phyloP scores from a whole-genome alignment of 2,329 filamentous ascomycete species.

The Metarhizium album region DNA sequence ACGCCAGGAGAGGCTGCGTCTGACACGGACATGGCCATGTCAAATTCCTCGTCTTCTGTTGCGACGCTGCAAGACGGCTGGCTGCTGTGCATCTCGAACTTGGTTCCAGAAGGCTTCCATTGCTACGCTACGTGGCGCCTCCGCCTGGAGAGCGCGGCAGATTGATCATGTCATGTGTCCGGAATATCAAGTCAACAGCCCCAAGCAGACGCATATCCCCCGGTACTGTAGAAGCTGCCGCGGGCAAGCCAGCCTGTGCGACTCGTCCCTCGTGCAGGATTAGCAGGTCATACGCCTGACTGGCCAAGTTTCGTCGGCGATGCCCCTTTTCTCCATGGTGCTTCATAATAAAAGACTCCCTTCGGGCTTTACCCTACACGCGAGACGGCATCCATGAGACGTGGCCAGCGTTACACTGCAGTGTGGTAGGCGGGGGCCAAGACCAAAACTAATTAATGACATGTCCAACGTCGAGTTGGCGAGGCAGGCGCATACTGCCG shows the following conservation, averaged over 20 bases:
- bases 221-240: too few species aligned
- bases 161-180: constrained; percentile 3
- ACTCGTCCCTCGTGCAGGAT: not conserved
- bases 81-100: not conserved
- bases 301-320: not conserved
- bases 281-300: not conserved
- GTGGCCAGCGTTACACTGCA: constrained; percentile 10
- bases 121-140: not conserved
- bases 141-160: too few species aligned
- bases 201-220: too few species aligned
- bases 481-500: not conserved
- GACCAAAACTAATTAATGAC: not conserved
- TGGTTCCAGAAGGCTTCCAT: not conserved
- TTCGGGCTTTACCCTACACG: not conserved
- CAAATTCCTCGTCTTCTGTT: too few species aligned
- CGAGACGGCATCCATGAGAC: too few species aligned
- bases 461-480: not conserved
- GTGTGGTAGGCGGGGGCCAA: not conserved
- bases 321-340: not conserved
- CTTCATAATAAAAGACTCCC: not conserved
- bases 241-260: not conserved
- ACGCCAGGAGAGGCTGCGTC: too few species aligned
- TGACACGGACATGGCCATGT: too few species aligned
- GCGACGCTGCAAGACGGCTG: not conserved
- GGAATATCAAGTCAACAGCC: not conserved